A percentile compares a stretch with the other conserved stretches of the same genome.
phyloP scores from a whole-genome alignment of 441 rosid species.

The Macaranga tanarius region DNA sequence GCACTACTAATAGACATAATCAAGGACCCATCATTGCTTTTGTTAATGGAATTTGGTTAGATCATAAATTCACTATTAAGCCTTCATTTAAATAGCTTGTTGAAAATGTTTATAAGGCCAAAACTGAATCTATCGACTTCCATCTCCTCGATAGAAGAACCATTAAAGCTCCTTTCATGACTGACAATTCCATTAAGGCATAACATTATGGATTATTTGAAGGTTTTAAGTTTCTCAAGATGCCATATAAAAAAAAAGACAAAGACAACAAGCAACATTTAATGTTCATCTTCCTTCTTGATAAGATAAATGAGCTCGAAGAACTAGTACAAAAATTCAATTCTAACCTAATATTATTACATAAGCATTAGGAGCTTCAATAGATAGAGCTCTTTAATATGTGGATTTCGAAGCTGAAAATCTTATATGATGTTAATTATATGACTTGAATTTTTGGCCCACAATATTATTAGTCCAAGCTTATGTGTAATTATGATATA shows the following conservation, averaged over 20 bases:
- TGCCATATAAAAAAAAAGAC: neutral
- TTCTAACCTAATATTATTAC: neutral
- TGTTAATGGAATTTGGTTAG: neutral
- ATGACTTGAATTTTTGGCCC: too few species aligned
- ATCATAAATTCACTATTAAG: neutral
- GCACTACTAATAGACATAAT: too few species aligned
- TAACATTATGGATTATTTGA: slow-evolving; percentile 6
- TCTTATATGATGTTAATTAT: slow-evolving; percentile 19
- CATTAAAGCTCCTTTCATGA: slow-evolving; percentile 29
- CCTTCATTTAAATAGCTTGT: slow-evolving; percentile 6
- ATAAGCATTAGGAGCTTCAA: neutral
- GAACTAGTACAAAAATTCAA: neutral
- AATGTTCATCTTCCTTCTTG: slow-evolving; percentile 18
- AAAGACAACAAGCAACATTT: neutral
- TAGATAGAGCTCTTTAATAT: neutral
- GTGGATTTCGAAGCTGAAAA: slow-evolving; percentile 29
- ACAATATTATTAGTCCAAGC: too few species aligned
- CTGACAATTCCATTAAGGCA: neutral
- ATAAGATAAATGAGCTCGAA: neutral
- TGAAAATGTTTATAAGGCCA: slow-evolving; percentile 1
- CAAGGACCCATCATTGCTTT: too few species aligned
- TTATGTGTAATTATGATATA: too few species aligned
- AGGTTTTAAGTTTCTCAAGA: neutral
- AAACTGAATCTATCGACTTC: neutral
- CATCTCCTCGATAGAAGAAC: slow-evolving; percentile 24